Conservation (phyloP, 805 yeast species). For the Starmerella powellii region DNA sequence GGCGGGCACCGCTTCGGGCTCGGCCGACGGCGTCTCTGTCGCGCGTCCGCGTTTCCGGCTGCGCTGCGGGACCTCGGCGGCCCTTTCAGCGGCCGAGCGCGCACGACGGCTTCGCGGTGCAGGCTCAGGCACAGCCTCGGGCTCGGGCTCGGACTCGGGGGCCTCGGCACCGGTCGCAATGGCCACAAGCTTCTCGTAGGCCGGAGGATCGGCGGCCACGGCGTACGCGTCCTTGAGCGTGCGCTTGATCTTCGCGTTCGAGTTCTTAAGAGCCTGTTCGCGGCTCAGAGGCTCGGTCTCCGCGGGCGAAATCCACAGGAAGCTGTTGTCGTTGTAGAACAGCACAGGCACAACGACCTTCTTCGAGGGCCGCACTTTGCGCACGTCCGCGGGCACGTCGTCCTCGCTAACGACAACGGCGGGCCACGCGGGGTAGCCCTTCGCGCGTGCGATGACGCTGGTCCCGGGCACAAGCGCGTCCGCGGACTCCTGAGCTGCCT, state of each 20-base stretch:
- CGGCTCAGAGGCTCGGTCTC: conserved; percentile 18
- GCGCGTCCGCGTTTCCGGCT: background rate
- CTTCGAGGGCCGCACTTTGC: conserved; percentile 39
- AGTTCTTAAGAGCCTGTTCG: conserved; percentile 17
- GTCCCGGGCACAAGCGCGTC: conserved; percentile 43
- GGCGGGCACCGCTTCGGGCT: conserved; percentile 42
- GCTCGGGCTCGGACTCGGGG: conserved; percentile 1
- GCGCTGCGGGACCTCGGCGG: conserved; percentile 22
- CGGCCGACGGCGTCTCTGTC: conserved; percentile 35
- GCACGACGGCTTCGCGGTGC: conserved; percentile 2
- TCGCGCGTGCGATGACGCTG: conserved; percentile 59
- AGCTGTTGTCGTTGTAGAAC: conserved; percentile 58
- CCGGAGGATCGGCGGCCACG: conserved; percentile 21
- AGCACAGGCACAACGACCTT: conserved; percentile 38
- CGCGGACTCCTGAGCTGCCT: background rate
- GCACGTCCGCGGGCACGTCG: conserved; percentile 47
- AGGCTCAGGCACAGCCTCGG: background rate
- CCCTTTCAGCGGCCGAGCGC: conserved; percentile 3
- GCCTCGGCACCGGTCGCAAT: background rate
- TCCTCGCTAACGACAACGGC: conserved; percentile 57
- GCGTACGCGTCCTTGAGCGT: conserved; percentile 22
- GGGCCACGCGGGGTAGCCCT: conserved; percentile 83
- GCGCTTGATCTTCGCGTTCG: conserved; percentile 16
- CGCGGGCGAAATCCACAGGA: conserved; percentile 44
- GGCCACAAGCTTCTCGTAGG: conserved; percentile 16